Evolutionary conservation across 495 filamentous ascomycete genomes (phyloP).

Genomic region (Aspergillus saccharolyticus): DNA sequence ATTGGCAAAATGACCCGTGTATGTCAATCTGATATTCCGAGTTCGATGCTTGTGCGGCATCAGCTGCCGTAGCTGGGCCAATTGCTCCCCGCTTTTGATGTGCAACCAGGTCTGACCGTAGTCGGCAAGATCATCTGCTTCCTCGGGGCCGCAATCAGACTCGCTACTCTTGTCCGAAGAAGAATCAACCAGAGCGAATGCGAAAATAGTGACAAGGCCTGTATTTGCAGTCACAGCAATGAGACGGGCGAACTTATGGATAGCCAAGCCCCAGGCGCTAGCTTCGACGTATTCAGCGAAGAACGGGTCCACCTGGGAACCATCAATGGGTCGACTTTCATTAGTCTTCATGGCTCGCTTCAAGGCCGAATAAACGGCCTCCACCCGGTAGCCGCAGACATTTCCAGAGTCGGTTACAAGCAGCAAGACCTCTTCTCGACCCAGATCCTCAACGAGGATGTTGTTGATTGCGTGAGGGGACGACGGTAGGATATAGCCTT

Average conservation of each 20-base stretch:
- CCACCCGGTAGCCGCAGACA: conserved; percentile 72
- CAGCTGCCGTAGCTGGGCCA: conserved; percentile 23
- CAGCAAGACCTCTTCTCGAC: conserved; percentile 72
- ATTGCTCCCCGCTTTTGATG: conserved; percentile 23
- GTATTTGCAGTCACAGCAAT: conserved; percentile 79
- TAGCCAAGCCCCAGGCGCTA: conserved; percentile 87
- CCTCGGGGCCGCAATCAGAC: conserved; percentile 14
- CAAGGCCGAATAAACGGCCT: conserved; percentile 46
- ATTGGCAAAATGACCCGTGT: conserved; percentile 53
- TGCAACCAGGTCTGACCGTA: conserved; percentile 35
- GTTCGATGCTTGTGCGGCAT: conserved; percentile 33
- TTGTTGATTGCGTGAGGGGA: conserved; percentile 72
- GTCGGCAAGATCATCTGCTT: conserved; percentile 21
- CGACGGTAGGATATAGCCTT: conserved; percentile 51
- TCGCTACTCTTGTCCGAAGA: conserved; percentile 20
- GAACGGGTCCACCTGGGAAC: conserved; percentile 46
- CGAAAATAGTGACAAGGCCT: conserved; percentile 62
- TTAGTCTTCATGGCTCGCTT: conserved; percentile 24
- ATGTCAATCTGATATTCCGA: conserved; percentile 37
- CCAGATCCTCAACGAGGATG: conserved; percentile 73
- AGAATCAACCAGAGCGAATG: conserved; percentile 57
- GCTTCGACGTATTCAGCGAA: conserved; percentile 68
- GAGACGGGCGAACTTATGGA: conserved; percentile 71
- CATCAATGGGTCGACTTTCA: conserved; percentile 24
- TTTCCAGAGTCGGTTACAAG: conserved; percentile 85